Evolutionary conservation across 2,329 filamentous ascomycete genomes (phyloP).

Genomic region (Phaeomoniella chlamydospora): DNA sequence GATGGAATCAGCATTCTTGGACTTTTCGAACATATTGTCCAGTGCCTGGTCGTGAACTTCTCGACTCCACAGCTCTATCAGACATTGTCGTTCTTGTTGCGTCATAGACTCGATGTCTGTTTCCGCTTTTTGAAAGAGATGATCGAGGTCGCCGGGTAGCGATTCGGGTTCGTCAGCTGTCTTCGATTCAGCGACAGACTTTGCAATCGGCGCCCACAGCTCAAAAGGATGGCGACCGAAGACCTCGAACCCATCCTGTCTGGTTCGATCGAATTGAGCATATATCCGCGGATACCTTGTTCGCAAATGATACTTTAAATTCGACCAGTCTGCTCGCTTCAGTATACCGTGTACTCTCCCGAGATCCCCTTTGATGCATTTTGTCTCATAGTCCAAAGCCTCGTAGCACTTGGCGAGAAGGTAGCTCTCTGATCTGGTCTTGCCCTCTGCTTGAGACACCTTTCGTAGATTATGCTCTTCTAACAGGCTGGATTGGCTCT

Average conservation of each 20-base stretch:
- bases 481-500: constrained; percentile 40
- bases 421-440: constrained; percentile 25
- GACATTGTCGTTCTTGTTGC: not conserved
- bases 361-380: not conserved
- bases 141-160: not conserved
- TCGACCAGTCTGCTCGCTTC: not conserved
- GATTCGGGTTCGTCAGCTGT: not conserved
- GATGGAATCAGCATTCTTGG: not conserved
- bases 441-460: constrained; percentile 15
- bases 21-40: not conserved
- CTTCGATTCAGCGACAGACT: not conserved
- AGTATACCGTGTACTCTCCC: no score
- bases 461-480: constrained; percentile 34
- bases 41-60: not conserved
- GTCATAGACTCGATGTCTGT: not conserved
- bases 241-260: not conserved
- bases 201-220: no score
- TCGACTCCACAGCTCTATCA: not conserved
- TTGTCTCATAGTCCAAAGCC: not conserved
- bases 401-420: not conserved
- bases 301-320: not conserved
- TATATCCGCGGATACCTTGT: not conserved
- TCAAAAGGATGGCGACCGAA: not conserved
- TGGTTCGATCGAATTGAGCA: not conserved
- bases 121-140: not conserved